phyloP scores from a whole-genome alignment of 2,329 filamentous ascomycete genomes.

The Alternaria dauci region DNA sequence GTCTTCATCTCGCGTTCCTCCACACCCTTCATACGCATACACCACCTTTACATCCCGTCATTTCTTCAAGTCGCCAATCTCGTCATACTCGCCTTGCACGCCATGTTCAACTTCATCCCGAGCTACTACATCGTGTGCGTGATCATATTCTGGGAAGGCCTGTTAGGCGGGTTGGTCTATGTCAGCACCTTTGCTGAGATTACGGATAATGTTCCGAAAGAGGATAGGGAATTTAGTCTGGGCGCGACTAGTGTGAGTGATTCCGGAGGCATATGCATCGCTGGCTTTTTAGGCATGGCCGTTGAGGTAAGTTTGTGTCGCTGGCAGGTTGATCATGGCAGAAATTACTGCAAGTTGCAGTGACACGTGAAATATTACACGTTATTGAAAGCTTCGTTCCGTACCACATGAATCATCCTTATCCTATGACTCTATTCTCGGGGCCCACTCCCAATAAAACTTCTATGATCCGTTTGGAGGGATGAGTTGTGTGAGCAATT shows the following conservation, averaged over 20 bases:
- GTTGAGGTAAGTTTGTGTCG: conserved; percentile 83
- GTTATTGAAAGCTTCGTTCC: neutral
- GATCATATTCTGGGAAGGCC: conserved; percentile 91
- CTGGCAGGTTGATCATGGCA: conserved; percentile 83
- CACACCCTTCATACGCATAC: conserved; percentile 84
- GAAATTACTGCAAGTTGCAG: conserved; percentile 62
- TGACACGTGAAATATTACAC: conserved; percentile 10
- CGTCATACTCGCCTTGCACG: conserved; percentile 74
- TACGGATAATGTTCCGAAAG: conserved; percentile 77
- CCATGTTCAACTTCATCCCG: conserved; percentile 62
- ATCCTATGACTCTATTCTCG: neutral
- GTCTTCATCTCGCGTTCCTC: conserved; percentile 95
- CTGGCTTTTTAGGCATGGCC: conserved; percentile 81
- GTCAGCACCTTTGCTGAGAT: conserved; percentile 92
- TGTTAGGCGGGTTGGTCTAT: conserved; percentile 90
- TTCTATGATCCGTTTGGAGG: neutral
- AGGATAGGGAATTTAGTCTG: conserved; percentile 89
- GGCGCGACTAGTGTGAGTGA: conserved; percentile 92
- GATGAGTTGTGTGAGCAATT: neutral
- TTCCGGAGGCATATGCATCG: conserved; percentile 87
- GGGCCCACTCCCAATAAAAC: neutral
- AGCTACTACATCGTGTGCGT: conserved; percentile 76
- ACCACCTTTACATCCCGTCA: conserved; percentile 81
- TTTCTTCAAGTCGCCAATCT: conserved; percentile 84
- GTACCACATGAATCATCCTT: neutral